Evolutionary conservation across 2,329 filamentous ascomycete species (phyloP), one percentile per base, ranked within the genome.

Genomic region (Escovopsis weberi): DNA sequence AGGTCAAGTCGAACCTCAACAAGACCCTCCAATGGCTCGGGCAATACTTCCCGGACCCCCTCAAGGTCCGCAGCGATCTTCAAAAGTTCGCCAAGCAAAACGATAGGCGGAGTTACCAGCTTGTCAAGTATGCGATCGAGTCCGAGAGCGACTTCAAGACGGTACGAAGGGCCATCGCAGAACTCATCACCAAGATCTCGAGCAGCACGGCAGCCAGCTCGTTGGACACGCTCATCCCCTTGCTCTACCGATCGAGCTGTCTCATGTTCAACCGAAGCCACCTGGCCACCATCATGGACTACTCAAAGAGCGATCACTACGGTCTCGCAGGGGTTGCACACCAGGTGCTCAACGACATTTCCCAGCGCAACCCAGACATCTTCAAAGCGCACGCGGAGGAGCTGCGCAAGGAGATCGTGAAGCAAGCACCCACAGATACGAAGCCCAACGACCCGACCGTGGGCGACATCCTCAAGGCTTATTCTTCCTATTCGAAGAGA

Each of bases 191-290:
- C 62, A 80, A 87, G 45, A 72, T 93, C 33, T 82, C 88, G 51
- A 72, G 75, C 42, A 75, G 75, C 19, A 68, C 80, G 38, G 71
- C 73, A 42, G 61, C 75, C n/a, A 67, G 68, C 26, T 69, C 91
- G 38, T 65, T 93, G 4, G 85, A 94, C 33, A 93, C 86, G 0
- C 59, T 98, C 26, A 75, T 81, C 6, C 83, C 87, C 5, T 69
- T 98, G 12, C 67, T 96, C 4, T 94, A 94, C 57, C 79, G 86
- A 37, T 81, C 81, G 43, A 82, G 85, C 32, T 80, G 85, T 45
- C 72, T 98, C 48, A 75, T 94, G 50, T 95, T 93, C 66, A 98
- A 95, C 64, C 80, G 85, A 55, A 96, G 89, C 57, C 88, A 98
- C 57, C 79, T 98, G 15, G 79, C 88, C 3, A 80, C 85, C 0